phyloP scores from a whole-genome alignment of 1,284 basidiomycete genomes.

The Tranzscheliella williamsii region DNA sequence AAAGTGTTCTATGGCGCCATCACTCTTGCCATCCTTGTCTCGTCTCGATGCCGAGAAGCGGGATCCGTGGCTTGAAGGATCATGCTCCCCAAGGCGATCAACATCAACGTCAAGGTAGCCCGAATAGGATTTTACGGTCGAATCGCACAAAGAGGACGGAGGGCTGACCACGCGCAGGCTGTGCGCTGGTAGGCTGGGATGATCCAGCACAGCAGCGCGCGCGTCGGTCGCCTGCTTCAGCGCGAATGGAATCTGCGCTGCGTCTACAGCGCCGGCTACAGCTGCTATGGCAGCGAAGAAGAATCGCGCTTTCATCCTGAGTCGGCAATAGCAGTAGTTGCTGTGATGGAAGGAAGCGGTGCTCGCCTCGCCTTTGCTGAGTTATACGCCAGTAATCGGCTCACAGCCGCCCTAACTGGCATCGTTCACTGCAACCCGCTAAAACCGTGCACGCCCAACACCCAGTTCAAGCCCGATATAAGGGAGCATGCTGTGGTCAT shows the following conservation, averaged over 20 bases:
- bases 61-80: slow-evolving; percentile 1
- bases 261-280: neutral
- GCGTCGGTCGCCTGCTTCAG: slow-evolving; percentile 1
- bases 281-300: neutral
- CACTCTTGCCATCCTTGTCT: slow-evolving; percentile 19
- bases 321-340: too few species aligned
- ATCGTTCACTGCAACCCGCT: too few species aligned
- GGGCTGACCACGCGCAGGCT: slow-evolving; percentile 47
- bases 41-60: slow-evolving; percentile 7
- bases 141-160: slow-evolving; percentile 48
- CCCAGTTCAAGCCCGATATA: too few species aligned
- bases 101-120: slow-evolving; percentile 60
- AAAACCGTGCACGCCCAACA: too few species aligned
- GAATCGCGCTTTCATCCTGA: slow-evolving; percentile 1
- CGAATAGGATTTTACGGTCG: slow-evolving; percentile 41
- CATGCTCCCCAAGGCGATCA: slow-evolving; percentile 43
- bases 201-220: slow-evolving; percentile 14
- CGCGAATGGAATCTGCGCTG: slow-evolving; percentile 34
- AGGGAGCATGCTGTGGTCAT: too few species aligned
- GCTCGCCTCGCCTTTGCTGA: too few species aligned
- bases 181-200: slow-evolving; percentile 56
- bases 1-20: slow-evolving; percentile 57
- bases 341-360: too few species aligned
- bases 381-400: too few species aligned
- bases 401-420: too few species aligned